Conservation (phyloP, 1,139 yeast species). For the Lizanozyma gosingica region DNA sequence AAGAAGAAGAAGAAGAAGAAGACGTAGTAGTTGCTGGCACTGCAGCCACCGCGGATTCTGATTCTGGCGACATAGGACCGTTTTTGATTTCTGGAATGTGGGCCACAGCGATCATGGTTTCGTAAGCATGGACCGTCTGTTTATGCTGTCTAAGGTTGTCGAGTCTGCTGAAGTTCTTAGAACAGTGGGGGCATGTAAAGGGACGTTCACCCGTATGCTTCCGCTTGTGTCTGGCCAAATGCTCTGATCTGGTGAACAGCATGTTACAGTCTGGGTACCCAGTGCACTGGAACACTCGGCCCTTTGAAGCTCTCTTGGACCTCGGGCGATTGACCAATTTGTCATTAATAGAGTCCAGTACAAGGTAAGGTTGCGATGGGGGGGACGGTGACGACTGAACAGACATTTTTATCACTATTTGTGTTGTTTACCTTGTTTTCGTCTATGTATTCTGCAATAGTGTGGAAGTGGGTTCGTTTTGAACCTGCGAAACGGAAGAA, state of each 20-base stretch:
- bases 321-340: neutral
- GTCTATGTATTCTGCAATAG: no score
- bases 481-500: no score
- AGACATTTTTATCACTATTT: no score
- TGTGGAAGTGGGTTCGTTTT: no score
- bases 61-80: neutral
- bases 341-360: neutral
- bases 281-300: slow-evolving; percentile 71
- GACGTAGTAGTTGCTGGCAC: neutral
- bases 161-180: slow-evolving; percentile 69
- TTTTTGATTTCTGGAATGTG: neutral
- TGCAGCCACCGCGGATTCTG: neutral
- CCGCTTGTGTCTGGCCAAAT: slow-evolving; percentile 83
- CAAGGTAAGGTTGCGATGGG: neutral
- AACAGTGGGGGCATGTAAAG: slow-evolving; percentile 77
- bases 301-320: slow-evolving; percentile 38
- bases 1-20: neutral
- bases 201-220: slow-evolving; percentile 96
- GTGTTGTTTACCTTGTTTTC: no score
- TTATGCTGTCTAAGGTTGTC: slow-evolving; percentile 90
- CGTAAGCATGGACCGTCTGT: slow-evolving; percentile 86
- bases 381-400: neutral
- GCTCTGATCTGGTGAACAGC: slow-evolving; percentile 86
- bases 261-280: slow-evolving; percentile 84
- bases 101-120: slow-evolving; percentile 15